Base-by-base conservation (phyloP, 1,284 basidiomycete genomes). In the Irpex sp. region DNA sequence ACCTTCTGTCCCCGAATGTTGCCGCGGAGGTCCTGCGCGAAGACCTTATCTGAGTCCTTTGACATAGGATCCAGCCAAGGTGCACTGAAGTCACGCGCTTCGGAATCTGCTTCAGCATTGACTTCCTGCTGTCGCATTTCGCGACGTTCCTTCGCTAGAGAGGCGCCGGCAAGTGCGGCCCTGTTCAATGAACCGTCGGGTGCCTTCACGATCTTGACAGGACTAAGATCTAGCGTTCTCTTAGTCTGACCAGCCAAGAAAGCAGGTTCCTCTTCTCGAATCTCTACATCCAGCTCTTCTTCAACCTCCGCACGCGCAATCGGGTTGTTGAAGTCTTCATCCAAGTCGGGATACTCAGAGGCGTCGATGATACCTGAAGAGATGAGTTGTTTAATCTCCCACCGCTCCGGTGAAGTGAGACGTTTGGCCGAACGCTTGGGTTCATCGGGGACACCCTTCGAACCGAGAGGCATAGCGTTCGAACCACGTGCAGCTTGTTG, bases 51-150 rank as follows among this genome's bases (percentile, higher is more conserved):
- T 4, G 83, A 75, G 9, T 92, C 88, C 69, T 91, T 90, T 5
- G 97, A 93, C 95, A 98, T 98, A 7, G 97, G 97, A 75, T 99
- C 97, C 37, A 98, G 82, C 97, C 97, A 99, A 6, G 95, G 95
- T 35, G 94, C 90, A 67, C 87, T 94, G 76, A 98, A 93, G 77
- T 99, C 96, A 36, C 93, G 87, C 36, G 94, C 87, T 75, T 99
- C 91, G 0, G 95, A 93, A 73, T 99, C 97, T 0, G 94, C 97
- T 70, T 92, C 81, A 64, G 99, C 97, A 71, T 98, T 97, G 11
- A 85, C 90, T 73, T 99, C 96, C 73, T 98, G 93, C 71, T 97
- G 94, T 63, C 94, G 86, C 59, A 99, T 78, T 75, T 99, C 97
- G 54, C 95, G 83, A 58, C 97, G 86, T 75, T 99, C 97, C 75